Evolutionary conservation across 2,329 filamentous ascomycete genomes (phyloP), one percentile per base, ranked within the genome.

Genomic region (Tetracladium maxilliforme): DNA sequence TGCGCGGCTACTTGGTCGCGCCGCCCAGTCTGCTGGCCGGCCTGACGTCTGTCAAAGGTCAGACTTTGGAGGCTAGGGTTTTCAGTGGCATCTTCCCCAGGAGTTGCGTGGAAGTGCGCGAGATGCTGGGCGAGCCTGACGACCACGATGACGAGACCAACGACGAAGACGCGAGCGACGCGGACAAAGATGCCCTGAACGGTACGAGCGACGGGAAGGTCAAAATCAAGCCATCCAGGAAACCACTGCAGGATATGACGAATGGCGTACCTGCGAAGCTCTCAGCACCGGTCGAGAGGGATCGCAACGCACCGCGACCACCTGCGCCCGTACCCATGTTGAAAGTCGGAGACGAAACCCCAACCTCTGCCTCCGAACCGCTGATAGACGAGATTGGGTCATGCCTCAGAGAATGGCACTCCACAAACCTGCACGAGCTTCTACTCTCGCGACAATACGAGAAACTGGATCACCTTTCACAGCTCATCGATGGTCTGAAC

Each of bases 41-140:
- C 23, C 58, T 98, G 47, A 95, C 84, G 8, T 87, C 79, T 33
- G 73, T 79, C 41, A 87, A 84, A 48, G 87, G 90, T 23, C 83
- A 94, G 50, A 92, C 86, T 1, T 71, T 95, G 16, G 87, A 95
- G 54, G 84, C 87, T 31, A 74, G 90, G 36, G 90, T 98, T 30
- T 98, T 95, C 48, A 93, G 86, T n/a, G 90, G 90, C 40, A 92
- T 98, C 42, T 98, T 98, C 45, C 90, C 90, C 8, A 70, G 80
- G 36, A 90, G 77, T 48, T 98, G 87, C 41, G 87, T 98, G 30
- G 84, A 98, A 51, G 76, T 98, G 30, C 74, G 87, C 36, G 90
- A 98, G 54, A 73, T 93, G 27, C 65, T 98, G 18, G 84, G 81
- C 31, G 83, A 87, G 32, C 56, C 61, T 5, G 74, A 78, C 27